Evolutionary conservation across 2,329 filamentous ascomycete species (phyloP).

Genomic region (Didymella lethalis): DNA sequence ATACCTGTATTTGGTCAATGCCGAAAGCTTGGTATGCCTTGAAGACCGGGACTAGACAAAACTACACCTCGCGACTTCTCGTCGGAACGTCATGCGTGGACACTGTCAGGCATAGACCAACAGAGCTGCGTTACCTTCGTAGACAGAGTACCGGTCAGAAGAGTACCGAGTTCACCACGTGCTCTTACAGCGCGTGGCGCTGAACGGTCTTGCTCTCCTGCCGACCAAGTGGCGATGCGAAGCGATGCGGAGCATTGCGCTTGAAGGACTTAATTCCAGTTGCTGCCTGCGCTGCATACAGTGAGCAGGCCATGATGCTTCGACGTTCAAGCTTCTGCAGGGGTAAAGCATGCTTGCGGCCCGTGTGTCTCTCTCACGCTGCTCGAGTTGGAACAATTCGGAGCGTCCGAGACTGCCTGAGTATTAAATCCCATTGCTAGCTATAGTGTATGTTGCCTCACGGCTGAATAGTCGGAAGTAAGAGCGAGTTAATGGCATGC

Average conservation of each 20-base stretch:
- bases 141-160: background rate
- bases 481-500: background rate
- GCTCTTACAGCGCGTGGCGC: background rate
- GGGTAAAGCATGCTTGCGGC: background rate
- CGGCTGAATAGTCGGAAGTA: background rate
- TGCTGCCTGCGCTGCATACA: background rate
- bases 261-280: background rate
- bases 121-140: background rate
- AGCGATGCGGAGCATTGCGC: background rate
- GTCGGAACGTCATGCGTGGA: background rate
- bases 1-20: background rate
- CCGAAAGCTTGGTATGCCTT: background rate
- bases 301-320: constrained; percentile 2
- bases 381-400: background rate
- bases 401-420: background rate
- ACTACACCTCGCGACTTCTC: background rate
- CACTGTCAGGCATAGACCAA: background rate
- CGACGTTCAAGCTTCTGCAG: constrained; percentile 9
- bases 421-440: background rate
- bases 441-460: background rate
- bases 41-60: background rate
- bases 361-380: background rate
- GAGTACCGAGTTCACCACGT: background rate
- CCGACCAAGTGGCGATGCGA: background rate
- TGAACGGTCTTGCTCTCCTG: background rate